Evolutionary conservation across 2,329 filamentous ascomycete genomes (phyloP), one percentile per base, ranked within the genome.

Genomic region (Mollisiaceae sp.): DNA sequence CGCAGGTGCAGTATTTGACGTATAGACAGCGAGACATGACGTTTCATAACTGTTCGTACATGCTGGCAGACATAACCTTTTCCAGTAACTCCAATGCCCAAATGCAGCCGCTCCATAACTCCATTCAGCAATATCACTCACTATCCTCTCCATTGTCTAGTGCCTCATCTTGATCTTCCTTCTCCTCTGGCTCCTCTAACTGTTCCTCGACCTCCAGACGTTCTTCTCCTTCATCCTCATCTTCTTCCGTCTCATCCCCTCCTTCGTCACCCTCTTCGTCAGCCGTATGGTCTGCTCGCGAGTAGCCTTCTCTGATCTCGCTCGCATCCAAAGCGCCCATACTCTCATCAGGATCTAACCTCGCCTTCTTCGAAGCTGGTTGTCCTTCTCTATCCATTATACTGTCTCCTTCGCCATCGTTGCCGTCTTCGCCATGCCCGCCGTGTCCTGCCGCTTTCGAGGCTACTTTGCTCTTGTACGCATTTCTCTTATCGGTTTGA

Each of bases 401-500:
- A 14, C 65, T 72, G n/a, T 70, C 60, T 66, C 68, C 67, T 67
- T 71, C 58, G 15, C 56, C 63, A 41, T 67, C 65, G 56, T 67
- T 63, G 18, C 55, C 63, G 45, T 67, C 65, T 59, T 67, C 63
- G 14, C 55, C 67, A 55, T 55, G 60, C 5, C 63, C 65, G 18
- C 63, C 58, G 15, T 64, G 54, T 4, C 50, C 66, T 18, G 70
- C 55, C 61, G 75, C 78, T 77, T 90, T 86, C 61, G 87, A 89
- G 41, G 88, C 87, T 20, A 89, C 85, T 72, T 89, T 91, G 72
- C 88, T 86, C 60, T 89, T 85, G 78, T 92, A 91, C 18, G 85
- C 87, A 70, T 89, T 92, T 60, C 90, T 88, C 79, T 93, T 93
- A 64, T 89, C 88, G 22, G 89, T 87, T 76, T 92, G 89, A 15